Evolutionary conservation across 129 eudicot genomes (phyloP).

Genomic region (Arctium minus): DNA sequence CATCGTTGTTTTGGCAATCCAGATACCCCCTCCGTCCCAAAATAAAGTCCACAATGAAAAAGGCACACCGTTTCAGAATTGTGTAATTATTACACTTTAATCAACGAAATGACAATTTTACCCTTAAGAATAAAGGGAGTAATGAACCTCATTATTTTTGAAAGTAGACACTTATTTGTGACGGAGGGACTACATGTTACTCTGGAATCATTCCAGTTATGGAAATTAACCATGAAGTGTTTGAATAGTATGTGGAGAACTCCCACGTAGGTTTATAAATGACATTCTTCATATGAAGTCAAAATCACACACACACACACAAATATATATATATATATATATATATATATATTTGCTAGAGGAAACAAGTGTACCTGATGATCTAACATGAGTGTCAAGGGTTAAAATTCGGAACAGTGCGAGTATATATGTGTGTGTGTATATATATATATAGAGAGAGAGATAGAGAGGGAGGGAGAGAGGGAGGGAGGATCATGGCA

Average conservation of each 20-base stretch:
- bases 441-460: too few relatives aligned
- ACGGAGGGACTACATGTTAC: background rate
- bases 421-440: too few relatives aligned
- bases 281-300: background rate
- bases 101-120: background rate
- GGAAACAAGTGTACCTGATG: background rate
- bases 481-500: too few relatives aligned
- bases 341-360: background rate
- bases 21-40: too few relatives aligned
- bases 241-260: background rate
- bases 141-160: background rate
- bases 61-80: background rate
- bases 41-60: background rate
- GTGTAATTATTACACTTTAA: background rate
- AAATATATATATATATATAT: too few relatives aligned
- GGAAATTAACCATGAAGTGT: background rate
- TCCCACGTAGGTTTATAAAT: background rate
- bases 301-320: background rate
- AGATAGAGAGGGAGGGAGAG: too few relatives aligned
- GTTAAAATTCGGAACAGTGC: too few relatives aligned
- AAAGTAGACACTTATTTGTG: background rate
- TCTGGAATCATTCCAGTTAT: too few relatives aligned
- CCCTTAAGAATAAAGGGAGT: background rate
- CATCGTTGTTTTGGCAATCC: too few relatives aligned
- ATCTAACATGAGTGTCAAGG: background rate